phyloP scores from a whole-genome alignment of 225 moss, liverwort and hornwort species.

The Pseudisothecium myosuroides region DNA sequence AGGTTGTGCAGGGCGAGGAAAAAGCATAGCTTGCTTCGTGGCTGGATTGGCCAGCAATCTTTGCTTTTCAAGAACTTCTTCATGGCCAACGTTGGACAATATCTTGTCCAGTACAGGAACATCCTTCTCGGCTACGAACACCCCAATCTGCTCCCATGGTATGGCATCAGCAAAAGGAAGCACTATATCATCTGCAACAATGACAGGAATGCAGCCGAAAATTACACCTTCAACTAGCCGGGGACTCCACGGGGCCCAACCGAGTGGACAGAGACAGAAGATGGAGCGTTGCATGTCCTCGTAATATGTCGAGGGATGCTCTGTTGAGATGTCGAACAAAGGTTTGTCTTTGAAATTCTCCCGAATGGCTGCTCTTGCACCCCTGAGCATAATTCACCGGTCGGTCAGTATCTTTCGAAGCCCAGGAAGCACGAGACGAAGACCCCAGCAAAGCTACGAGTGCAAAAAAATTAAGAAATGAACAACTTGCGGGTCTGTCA shows the following conservation, averaged over 20 bases:
- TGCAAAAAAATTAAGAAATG: too few species aligned
- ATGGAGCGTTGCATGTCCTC: constrained; percentile 92
- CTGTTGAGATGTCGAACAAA: constrained; percentile 74
- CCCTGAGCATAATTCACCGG: constrained; percentile 16
- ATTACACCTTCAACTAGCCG: constrained; percentile 86
- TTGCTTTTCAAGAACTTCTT: constrained; percentile 75
- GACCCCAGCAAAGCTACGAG: not conserved
- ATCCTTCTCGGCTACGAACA: constrained; percentile 86
- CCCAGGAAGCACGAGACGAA: not conserved
- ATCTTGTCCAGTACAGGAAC: constrained; percentile 71
- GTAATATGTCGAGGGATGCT: constrained; percentile 81
- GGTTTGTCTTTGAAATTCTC: constrained; percentile 96
- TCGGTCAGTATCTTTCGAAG: not conserved
- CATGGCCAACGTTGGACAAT: constrained; percentile 50
- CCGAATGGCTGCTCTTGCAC: constrained; percentile 89
- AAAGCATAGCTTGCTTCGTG: constrained; percentile 97
- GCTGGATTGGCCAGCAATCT: constrained; percentile 74
- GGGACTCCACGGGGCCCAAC: constrained; percentile 97
- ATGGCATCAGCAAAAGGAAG: constrained; percentile 92
- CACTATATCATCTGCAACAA: constrained; percentile 92
- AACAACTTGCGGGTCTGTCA: not conserved
- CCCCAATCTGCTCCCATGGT: constrained; percentile 80
- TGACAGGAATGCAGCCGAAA: constrained; percentile 94
- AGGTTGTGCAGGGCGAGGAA: constrained; percentile 62
- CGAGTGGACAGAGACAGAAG: constrained; percentile 81